A percentile compares a stretch with the other conserved stretches of the same genome.
Evolutionary conservation across 1,139 yeast species (phyloP).

Genomic region (Yueomyces sp.): DNA sequence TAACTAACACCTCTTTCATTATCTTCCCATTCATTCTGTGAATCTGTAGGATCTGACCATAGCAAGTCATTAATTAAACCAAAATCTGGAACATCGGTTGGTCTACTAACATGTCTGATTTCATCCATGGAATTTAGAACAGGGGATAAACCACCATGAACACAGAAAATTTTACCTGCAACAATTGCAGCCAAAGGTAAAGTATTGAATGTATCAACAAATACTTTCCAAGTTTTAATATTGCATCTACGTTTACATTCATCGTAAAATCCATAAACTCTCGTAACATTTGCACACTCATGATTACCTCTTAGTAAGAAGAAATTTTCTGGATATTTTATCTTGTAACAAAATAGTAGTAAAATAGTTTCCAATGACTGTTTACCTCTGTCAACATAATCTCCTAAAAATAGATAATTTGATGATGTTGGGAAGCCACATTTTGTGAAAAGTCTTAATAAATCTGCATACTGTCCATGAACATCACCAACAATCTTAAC

Average conservation of each 20-base stretch:
- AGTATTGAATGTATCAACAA: constrained; percentile 81
- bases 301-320: constrained; percentile 85
- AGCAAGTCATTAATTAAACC: constrained; percentile 75
- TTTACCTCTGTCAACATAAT: constrained; percentile 88
- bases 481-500: constrained; percentile 93
- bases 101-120: constrained; percentile 72
- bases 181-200: constrained; percentile 86
- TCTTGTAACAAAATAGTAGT: constrained; percentile 69
- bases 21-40: constrained; percentile 91
- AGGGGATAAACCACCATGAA: constrained; percentile 88
- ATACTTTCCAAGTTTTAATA: constrained; percentile 80
- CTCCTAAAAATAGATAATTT: constrained; percentile 78
- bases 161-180: constrained; percentile 86
- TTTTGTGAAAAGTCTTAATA: constrained; percentile 73
- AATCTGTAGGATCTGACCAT: constrained; percentile 93
- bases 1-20: constrained; percentile 89
- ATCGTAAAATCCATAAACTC: constrained; percentile 87
- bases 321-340: constrained; percentile 87
- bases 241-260: constrained; percentile 85
- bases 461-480: constrained; percentile 84
- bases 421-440: constrained; percentile 95
- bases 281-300: constrained; percentile 84
- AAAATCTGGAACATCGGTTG: constrained; percentile 89
- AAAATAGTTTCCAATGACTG: constrained; percentile 79
- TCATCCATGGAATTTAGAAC: constrained; percentile 78